A percentile compares a stretch with the other conserved stretches of the same genome.
Conservation (phyloP, 2,329 filamentous ascomycete genomes). For the Pseudogymnoascus sp. region DNA sequence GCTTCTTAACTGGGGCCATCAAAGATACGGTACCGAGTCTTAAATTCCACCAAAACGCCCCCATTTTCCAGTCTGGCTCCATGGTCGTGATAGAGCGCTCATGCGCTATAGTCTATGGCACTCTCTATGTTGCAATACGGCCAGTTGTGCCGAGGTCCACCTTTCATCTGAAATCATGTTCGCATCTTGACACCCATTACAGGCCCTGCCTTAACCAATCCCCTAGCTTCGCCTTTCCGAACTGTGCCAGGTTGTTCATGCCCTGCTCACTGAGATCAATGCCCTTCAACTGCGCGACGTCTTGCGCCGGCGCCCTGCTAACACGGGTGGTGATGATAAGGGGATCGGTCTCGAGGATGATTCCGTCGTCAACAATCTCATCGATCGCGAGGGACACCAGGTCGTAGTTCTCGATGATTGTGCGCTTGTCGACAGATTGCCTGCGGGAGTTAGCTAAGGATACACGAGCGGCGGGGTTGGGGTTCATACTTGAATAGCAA, state of each 20-base stretch:
- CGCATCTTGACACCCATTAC: slow-evolving; percentile 32
- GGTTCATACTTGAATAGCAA: slow-evolving; percentile 75
- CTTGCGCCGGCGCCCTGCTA: slow-evolving; percentile 82
- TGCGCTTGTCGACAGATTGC: slow-evolving; percentile 94
- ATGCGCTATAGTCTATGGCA: slow-evolving; percentile 4
- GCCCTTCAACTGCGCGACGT: slow-evolving; percentile 78
- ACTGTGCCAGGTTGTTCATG: slow-evolving; percentile 85
- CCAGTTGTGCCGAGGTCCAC: neutral
- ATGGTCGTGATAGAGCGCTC: neutral
- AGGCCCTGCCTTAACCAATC: slow-evolving; percentile 83
- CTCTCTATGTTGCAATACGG: neutral
- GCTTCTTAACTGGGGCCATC: neutral
- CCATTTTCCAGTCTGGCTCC: slow-evolving; percentile 5
- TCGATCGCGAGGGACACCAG: slow-evolving; percentile 88
- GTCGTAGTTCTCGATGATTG: slow-evolving; percentile 98
- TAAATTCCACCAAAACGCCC: slow-evolving; percentile 9
- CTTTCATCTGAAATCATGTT: slow-evolving; percentile 21
- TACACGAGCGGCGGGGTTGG: neutral
- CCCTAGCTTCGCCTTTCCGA: slow-evolving; percentile 83
- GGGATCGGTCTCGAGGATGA: slow-evolving; percentile 94
- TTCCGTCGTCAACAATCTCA: slow-evolving; percentile 90
- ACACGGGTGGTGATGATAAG: slow-evolving; percentile 88
- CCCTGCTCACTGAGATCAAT: slow-evolving; percentile 95
- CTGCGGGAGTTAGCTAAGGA: slow-evolving; percentile 35
- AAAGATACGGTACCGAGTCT: slow-evolving; percentile 5